These are phyloP conservation scores for Carex parvula DNA, from an alignment of 176 grass and related monocot species.

Conservation along the genomic window DNA sequence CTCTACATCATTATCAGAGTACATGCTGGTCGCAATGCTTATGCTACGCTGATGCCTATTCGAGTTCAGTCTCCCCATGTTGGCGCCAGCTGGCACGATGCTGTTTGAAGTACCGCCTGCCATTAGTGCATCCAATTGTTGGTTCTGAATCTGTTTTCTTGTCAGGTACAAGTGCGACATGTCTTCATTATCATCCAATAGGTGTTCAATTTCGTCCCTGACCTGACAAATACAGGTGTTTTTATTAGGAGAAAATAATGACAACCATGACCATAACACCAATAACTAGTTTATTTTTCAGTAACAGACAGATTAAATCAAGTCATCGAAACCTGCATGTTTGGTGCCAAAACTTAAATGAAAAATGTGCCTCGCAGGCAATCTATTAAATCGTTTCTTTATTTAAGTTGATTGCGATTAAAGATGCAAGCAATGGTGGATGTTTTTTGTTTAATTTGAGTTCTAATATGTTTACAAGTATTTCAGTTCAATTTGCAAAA, in stretches of 20 bases:
- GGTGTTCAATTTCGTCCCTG: constrained; percentile 98
- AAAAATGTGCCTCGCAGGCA: background rate
- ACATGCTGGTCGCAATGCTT: constrained; percentile 78
- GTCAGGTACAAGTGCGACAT: constrained; percentile 95
- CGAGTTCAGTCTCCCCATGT: constrained; percentile 48
- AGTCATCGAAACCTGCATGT: background rate
- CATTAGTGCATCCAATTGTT: constrained; percentile 79
- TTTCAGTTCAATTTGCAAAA: constrained; percentile 4
- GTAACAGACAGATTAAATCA: background rate
- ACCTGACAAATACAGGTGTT: constrained; percentile 44
- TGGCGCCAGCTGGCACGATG: constrained; percentile 49
- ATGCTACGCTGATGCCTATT: constrained; percentile 51
- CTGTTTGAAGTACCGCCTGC: constrained; percentile 74
- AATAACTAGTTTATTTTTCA: background rate
- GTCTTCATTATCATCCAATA: constrained; percentile 95
- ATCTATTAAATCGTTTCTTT: background rate
- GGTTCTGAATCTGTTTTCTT: constrained; percentile 91
- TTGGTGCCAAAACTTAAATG: background rate
- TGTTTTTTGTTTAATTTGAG: background rate
- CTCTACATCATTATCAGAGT: constrained; percentile 92
- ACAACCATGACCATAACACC: background rate
- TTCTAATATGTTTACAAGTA: background rate
- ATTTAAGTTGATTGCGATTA: background rate
- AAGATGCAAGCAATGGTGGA: background rate
- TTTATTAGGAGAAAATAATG: background rate